Conservation (phyloP, 2,329 filamentous ascomycete genomes). For the Rhynchosporium graminicola region DNA sequence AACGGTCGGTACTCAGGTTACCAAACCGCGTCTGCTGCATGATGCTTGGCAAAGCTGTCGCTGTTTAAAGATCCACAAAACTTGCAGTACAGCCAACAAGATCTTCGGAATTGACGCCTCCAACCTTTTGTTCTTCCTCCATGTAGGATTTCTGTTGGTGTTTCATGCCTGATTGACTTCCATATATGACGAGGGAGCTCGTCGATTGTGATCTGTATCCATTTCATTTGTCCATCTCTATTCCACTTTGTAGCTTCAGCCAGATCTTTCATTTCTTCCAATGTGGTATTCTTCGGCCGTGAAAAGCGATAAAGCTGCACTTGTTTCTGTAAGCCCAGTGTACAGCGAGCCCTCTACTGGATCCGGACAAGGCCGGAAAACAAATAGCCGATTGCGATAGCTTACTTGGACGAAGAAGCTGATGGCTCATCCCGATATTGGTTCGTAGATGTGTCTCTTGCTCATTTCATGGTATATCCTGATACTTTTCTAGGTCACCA, state of each 20-base stretch:
- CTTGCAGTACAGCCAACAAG: not conserved
- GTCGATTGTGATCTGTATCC: not conserved
- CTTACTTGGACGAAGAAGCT: too few relatives aligned
- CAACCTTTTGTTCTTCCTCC: not conserved
- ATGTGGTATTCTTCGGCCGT: too few relatives aligned
- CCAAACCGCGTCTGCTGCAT: not conserved
- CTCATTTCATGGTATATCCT: not conserved
- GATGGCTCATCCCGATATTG: not conserved
- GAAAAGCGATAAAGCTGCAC: not conserved
- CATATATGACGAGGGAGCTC: not conserved
- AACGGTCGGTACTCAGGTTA: too few relatives aligned
- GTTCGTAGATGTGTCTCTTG: not conserved
- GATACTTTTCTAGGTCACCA: not conserved
- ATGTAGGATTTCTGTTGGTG: slow-evolving; percentile 11
- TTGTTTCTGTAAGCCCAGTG: too few relatives aligned
- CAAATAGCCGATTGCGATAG: too few relatives aligned
- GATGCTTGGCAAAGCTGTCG: not conserved
- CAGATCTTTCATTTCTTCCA: too few relatives aligned
- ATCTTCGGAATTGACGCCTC: slow-evolving; percentile 1
- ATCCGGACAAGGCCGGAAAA: too few relatives aligned
- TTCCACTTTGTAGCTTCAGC: not conserved
- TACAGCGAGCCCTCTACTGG: too few relatives aligned
- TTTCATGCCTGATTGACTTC: slow-evolving; percentile 6
- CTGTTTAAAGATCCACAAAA: not conserved
- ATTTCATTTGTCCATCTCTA: not conserved